Evolutionary conservation across 1,284 basidiomycete genomes (phyloP).

Genomic region (Cryptococcus sp.): DNA sequence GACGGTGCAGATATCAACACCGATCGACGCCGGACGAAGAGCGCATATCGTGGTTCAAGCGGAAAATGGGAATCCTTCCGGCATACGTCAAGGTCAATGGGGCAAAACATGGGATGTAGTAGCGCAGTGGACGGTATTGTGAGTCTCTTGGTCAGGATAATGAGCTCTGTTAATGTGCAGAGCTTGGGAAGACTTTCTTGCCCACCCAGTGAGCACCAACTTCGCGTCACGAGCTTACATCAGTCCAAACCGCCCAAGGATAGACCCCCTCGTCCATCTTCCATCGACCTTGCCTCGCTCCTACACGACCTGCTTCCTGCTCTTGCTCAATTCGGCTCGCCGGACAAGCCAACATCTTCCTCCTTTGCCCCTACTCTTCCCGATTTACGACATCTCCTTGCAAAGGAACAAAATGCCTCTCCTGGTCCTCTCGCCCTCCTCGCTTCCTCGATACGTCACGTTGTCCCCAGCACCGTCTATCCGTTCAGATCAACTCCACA

Average conservation of each 20-base stretch:
- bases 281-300: background rate
- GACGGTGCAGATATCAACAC: slow-evolving; percentile 14
- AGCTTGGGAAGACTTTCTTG: slow-evolving; percentile 4
- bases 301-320: background rate
- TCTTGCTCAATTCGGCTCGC: background rate
- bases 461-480: background rate
- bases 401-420: background rate
- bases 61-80: slow-evolving; percentile 8
- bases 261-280: background rate
- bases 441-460: background rate
- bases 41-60: slow-evolving; percentile 7
- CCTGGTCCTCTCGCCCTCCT: background rate
- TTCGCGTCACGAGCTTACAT: background rate
- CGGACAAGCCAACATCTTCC: background rate
- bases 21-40: slow-evolving; percentile 12
- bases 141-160: background rate
- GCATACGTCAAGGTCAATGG: slow-evolving; percentile 14
- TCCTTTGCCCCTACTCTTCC: background rate
- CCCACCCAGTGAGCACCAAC: background rate
- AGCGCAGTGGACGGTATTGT: slow-evolving; percentile 10
- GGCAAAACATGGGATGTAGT: slow-evolving; percentile 11
- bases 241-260: background rate
- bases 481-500: background rate
- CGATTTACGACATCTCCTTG: background rate
- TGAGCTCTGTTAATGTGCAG: background rate